Evolutionary conservation across 768 basidiomycete species (phyloP), one percentile per base, ranked within the genome.

Genomic region (Leucocoprinus leucothites): DNA sequence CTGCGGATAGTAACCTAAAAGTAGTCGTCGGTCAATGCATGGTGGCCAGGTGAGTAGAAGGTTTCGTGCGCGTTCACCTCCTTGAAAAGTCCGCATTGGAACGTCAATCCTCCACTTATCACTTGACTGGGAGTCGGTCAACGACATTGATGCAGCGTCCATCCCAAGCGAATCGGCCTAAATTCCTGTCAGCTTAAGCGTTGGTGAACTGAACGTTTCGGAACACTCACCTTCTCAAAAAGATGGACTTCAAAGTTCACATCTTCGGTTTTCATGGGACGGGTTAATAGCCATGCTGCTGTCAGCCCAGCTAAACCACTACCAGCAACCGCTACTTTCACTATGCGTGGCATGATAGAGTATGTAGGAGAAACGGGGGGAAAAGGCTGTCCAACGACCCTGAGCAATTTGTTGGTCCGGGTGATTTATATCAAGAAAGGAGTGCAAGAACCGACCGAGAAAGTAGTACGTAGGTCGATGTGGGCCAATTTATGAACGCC

Each of bases 51-150:
- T n/a, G n/a, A n/a, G n/a, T n/a, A n/a, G n/a, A n/a, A n/a, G n/a
- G n/a, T n/a, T n/a, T n/a, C n/a, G n/a, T n/a, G n/a, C n/a, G n/a
- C n/a, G n/a, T 80, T 48, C 52, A 85, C 87, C 87, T 71, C 84
- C 85, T 75, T 91, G 88, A 64, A 91, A 91, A 1, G 84, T 84
- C 38, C 89, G 71, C 89, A 91, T 91, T 0, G 89, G 89, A 0
- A 90, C 88, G 63, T 91, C 89, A 2, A 91, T 74, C 51, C 82
- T 71, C 76, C 81, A 81, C 47, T 77, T 68, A 34, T 71, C 63
- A 19, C 67, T 67, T 9, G 67, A 56, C 3, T 65, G 73, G 3
- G 71, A 69, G 36, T 69, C 64, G 16, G 71, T 67, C 4, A 82
- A 50, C 6, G 80, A 80, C 36, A 82, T 72, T 0, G 82, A 85